Conservation (phyloP, 169 alveolate genomes). For the Plasmodium knowlesi region DNA sequence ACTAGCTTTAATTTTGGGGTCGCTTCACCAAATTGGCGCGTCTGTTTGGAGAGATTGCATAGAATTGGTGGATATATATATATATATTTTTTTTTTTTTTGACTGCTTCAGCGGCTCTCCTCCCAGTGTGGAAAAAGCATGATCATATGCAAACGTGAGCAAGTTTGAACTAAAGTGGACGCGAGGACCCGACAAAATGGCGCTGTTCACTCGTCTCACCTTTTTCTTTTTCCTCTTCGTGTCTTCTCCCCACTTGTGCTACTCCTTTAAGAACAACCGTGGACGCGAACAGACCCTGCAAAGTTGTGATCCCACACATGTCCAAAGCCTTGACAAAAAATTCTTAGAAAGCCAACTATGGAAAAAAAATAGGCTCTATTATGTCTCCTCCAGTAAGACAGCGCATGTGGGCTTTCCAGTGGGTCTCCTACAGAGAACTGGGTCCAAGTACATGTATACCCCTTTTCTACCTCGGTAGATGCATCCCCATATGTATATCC, state of each 20-base stretch:
- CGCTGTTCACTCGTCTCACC: background rate
- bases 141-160: background rate
- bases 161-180: background rate
- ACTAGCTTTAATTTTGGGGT: background rate
- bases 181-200: slow-evolving; percentile 32
- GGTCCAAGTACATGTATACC: background rate
- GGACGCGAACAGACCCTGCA: background rate
- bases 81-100: no score
- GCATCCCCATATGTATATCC: background rate
- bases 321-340: slow-evolving; percentile 1
- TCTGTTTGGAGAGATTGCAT: background rate
- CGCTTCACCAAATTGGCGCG: background rate
- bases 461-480: background rate
- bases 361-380: slow-evolving; percentile 16
- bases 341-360: background rate
- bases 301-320: background rate
- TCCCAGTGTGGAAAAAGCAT: background rate
- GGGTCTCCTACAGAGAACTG: background rate
- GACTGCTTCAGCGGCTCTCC: background rate
- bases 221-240: background rate
- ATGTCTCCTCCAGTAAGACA: slow-evolving; percentile 32
- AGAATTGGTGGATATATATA: background rate
- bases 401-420: background rate
- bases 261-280: slow-evolving; percentile 1
- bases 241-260: slow-evolving; percentile 16